phyloP scores from a whole-genome alignment of 345 rosid species.

The Chamaenerion angustifolium region DNA sequence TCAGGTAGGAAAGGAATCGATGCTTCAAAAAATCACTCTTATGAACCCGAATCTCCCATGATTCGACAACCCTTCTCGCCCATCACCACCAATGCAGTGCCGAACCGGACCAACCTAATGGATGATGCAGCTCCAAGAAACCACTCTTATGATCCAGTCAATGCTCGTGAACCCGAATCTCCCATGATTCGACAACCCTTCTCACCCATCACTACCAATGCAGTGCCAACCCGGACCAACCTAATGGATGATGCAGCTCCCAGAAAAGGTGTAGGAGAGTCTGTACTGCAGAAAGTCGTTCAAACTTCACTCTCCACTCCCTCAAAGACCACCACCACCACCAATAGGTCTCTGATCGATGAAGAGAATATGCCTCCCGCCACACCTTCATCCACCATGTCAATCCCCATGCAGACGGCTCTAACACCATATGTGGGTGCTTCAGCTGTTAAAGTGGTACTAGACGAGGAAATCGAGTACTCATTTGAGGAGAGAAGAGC shows the following conservation, averaged over 20 bases:
- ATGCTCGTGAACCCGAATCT: conserved; percentile 36
- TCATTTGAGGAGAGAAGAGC: conserved; percentile 88
- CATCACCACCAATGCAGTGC: conserved; percentile 28
- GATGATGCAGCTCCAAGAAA: conserved; percentile 43
- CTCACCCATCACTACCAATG: conserved; percentile 48
- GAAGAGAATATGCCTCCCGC: conserved; percentile 54
- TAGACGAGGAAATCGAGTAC: conserved; percentile 47
- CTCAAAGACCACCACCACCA: conserved; percentile 15
- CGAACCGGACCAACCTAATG: conserved; percentile 28
- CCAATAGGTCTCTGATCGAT: conserved; percentile 11
- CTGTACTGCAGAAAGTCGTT: conserved; percentile 21
- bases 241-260: conserved; percentile 12
- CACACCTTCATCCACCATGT: conserved; percentile 51
- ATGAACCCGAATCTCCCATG: conserved; percentile 37
- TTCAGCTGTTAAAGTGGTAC: conserved; percentile 15
- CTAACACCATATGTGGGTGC: conserved; percentile 33
- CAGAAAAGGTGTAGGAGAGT: conserved; percentile 6
- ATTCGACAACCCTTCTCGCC: conserved; percentile 86
- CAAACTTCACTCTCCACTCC: conserved; percentile 33
- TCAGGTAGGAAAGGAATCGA: conserved; percentile 62
- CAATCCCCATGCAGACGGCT: conserved; percentile 68
- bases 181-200: conserved; percentile 75
- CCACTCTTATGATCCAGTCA: conserved; percentile 42
- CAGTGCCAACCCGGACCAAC: conserved; percentile 32
- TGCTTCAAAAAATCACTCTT: conserved; percentile 48